Conservation (phyloP, 1,284 basidiomycete species). For the Apiotrichum siamense region DNA sequence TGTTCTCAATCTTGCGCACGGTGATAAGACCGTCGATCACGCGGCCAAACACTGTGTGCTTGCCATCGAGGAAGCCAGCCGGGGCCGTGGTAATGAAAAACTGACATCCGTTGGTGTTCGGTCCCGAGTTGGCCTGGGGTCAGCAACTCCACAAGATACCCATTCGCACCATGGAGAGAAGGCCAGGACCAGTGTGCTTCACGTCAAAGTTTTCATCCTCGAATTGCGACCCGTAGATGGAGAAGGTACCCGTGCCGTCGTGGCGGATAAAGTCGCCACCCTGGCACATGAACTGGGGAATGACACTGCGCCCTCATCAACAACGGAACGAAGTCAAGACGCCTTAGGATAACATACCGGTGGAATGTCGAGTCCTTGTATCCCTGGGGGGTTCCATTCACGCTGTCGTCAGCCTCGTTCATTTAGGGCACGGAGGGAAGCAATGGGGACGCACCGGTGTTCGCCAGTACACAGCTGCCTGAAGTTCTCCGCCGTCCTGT, state of each 20-base stretch:
- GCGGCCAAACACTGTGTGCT: conserved; percentile 88
- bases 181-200: conserved; percentile 76
- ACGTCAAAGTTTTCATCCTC: conserved; percentile 93
- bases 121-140: conserved; percentile 78
- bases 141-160: background rate
- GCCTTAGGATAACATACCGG: conserved; percentile 55
- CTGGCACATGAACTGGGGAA: conserved; percentile 51
- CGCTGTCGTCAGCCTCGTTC: conserved; percentile 53
- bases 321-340: background rate
- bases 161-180: conserved; percentile 70
- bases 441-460: conserved; percentile 68
- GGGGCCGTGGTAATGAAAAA: conserved; percentile 96
- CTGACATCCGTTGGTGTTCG: conserved; percentile 86
- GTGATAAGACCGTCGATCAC: conserved; percentile 84
- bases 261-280: conserved; percentile 73
- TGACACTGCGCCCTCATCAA: too few relatives aligned
- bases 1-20: conserved; percentile 88
- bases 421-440: too few relatives aligned
- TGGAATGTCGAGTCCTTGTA: conserved; percentile 88
- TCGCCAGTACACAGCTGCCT: conserved; percentile 95
- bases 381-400: conserved; percentile 78
- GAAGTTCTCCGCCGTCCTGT: conserved; percentile 93
- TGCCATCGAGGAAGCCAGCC: conserved; percentile 89
- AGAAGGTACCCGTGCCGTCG: conserved; percentile 90
- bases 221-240: conserved; percentile 90